Conservation (phyloP, 2,329 filamentous ascomycete species). For the Trichoderma semiorbis region DNA sequence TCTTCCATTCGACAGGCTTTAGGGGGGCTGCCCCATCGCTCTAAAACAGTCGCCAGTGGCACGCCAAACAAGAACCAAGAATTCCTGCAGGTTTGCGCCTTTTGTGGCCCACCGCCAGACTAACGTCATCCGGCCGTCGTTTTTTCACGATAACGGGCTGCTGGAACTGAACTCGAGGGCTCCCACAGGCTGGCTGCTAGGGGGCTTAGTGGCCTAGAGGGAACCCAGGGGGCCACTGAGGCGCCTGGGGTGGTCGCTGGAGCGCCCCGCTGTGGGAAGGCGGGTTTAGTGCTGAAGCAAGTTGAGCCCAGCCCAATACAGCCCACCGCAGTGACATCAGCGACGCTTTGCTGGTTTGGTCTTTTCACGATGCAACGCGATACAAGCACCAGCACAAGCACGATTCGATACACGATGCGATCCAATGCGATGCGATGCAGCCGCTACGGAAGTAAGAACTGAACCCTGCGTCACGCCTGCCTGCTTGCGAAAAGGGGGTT, state of each 20-base stretch:
- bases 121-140: conserved; percentile 10
- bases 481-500: neutral
- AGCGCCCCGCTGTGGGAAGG: neutral
- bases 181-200: neutral
- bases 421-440: neutral
- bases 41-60: neutral
- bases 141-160: neutral
- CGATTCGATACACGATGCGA: neutral
- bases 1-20: neutral
- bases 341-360: neutral
- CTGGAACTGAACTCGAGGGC: neutral
- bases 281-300: neutral
- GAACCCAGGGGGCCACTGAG: neutral
- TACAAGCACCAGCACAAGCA: neutral
- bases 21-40: neutral
- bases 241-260: neutral
- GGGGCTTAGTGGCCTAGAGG: neutral
- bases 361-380: neutral
- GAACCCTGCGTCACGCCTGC: conserved; percentile 3
- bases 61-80: conserved; percentile 6
- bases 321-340: conserved; percentile 13
- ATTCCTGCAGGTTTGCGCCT: conserved; percentile 8
- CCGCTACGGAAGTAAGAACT: neutral
- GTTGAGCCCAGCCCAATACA: neutral
- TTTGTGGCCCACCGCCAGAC: conserved; percentile 5